Conservation (phyloP, 1,139 yeast genomes). For the Taphrina betulina region DNA sequence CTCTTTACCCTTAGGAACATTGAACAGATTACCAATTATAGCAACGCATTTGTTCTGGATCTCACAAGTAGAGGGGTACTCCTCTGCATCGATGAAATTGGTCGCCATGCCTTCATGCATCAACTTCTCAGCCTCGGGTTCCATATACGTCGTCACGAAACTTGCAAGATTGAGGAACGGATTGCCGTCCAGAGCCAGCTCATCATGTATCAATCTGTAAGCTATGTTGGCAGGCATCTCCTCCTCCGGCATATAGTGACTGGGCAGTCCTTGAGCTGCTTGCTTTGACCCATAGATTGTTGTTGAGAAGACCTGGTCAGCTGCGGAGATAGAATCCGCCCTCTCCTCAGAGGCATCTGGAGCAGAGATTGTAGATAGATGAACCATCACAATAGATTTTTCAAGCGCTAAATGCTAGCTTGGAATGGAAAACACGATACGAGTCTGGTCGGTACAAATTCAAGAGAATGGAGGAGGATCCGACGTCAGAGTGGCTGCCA, state of each 20-base stretch:
- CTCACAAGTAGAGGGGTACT: conserved; percentile 81
- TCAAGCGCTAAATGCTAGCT: too few relatives aligned
- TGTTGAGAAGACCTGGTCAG: conserved; percentile 2
- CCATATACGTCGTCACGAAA: conserved; percentile 70
- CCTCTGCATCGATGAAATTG: conserved; percentile 89
- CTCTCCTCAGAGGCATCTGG: conserved; percentile 8
- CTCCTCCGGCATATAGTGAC: conserved; percentile 43
- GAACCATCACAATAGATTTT: too few relatives aligned
- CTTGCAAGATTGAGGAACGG: conserved; percentile 77
- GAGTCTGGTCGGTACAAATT: too few relatives aligned
- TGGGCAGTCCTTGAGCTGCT: conserved; percentile 15
- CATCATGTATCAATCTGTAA: conserved; percentile 66
- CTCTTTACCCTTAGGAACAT: conserved; percentile 51
- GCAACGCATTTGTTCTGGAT: conserved; percentile 78
- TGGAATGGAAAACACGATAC: too few relatives aligned
- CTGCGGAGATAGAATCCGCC: not conserved
- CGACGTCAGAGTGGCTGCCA: too few relatives aligned
- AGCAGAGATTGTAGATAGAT: conserved; percentile 3
- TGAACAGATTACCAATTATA: conserved; percentile 72
- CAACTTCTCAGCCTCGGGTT: conserved; percentile 54
- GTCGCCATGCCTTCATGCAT: conserved; percentile 71
- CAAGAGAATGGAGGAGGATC: too few relatives aligned
- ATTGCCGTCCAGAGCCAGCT: conserved; percentile 77
- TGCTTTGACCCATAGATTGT: conserved; percentile 17
- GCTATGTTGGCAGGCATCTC: conserved; percentile 60